Evolutionary conservation across 805 yeast genomes (phyloP).

Genomic region (Starmerella ratchasimensis): DNA sequence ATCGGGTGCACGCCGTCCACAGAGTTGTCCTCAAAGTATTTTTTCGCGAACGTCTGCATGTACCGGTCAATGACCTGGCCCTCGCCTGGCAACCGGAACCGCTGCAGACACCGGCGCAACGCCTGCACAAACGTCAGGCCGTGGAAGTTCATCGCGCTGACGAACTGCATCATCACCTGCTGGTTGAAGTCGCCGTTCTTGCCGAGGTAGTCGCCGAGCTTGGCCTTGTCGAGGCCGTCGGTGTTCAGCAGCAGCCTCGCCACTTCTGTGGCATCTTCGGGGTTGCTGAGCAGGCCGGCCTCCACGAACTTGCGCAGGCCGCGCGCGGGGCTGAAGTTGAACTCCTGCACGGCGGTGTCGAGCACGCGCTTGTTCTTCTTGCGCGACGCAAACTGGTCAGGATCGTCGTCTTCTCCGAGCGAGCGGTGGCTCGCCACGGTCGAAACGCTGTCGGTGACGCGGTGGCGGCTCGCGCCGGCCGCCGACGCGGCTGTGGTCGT

Average conservation of each 20-base stretch:
- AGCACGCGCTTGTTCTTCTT: constrained; percentile 74
- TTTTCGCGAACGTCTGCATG: constrained; percentile 92
- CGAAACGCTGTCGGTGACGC: constrained; percentile 2
- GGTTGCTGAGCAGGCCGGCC: constrained; percentile 43
- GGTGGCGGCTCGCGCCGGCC: constrained; percentile 1
- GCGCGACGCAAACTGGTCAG: constrained; percentile 69
- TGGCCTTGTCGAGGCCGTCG: constrained; percentile 67
- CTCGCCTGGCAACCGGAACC: constrained; percentile 92
- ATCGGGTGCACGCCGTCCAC: constrained; percentile 24
- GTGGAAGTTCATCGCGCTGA: constrained; percentile 70
- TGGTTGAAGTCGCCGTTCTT: constrained; percentile 70
- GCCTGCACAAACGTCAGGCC: constrained; percentile 67
- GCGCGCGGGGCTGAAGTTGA: constrained; percentile 72
- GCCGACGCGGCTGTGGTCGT: too few relatives aligned
- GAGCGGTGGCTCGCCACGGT: constrained; percentile 4
- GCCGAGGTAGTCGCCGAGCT: constrained; percentile 83
- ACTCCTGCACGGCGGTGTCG: constrained; percentile 60
- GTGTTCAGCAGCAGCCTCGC: constrained; percentile 58
- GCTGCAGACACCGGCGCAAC: constrained; percentile 67
- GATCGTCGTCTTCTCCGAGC: constrained; percentile 37
- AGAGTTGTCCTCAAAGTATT: constrained; percentile 67
- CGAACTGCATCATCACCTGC: constrained; percentile 84
- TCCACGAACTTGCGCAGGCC: constrained; percentile 55
- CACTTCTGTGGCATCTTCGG: constrained; percentile 49
- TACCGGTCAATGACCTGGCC: constrained; percentile 94